phyloP scores from a whole-genome alignment of 441 rosid genomes.

The Populus hybrid region DNA sequence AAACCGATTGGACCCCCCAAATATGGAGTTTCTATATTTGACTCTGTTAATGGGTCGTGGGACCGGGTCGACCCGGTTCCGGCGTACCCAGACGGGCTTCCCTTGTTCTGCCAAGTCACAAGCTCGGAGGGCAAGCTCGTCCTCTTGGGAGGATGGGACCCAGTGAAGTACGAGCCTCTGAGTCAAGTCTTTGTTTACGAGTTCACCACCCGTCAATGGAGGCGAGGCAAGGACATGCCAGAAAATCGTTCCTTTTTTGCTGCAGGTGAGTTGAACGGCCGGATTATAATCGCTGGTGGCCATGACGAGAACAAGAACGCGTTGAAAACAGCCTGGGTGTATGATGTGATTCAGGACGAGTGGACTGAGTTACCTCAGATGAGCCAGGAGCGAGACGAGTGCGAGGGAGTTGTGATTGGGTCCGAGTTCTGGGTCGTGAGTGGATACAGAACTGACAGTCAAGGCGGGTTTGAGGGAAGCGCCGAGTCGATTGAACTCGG shows the following conservation, averaged over 20 bases:
- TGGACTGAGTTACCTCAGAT: slow-evolving; percentile 42
- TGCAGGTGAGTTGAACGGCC: slow-evolving; percentile 26
- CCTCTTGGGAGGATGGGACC: slow-evolving; percentile 56
- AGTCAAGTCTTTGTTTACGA: slow-evolving; percentile 41
- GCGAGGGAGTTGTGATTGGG: slow-evolving; percentile 42
- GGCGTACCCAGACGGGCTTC: slow-evolving; percentile 42
- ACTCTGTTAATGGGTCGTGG: slow-evolving; percentile 36
- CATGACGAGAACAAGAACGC: slow-evolving; percentile 55
- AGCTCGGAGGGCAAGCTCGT: slow-evolving; percentile 46
- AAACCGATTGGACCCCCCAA: slow-evolving; percentile 25
- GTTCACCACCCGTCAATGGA: slow-evolving; percentile 47
- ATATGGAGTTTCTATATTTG: slow-evolving; percentile 39
- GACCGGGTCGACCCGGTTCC: slow-evolving; percentile 36
- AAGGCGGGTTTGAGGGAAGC: slow-evolving; percentile 46
- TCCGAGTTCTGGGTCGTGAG: slow-evolving; percentile 52
- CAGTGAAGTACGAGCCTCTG: slow-evolving; percentile 35
- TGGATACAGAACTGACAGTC: slow-evolving; percentile 48
- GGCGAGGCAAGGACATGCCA: slow-evolving; percentile 42
- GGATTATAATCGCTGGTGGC: slow-evolving; percentile 44
- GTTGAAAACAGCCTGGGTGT: slow-evolving; percentile 43
- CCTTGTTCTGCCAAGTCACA: slow-evolving; percentile 43
- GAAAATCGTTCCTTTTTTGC: slow-evolving; percentile 46
- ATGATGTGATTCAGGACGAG: slow-evolving; percentile 38
- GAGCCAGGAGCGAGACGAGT: slow-evolving; percentile 58
- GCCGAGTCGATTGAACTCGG: slow-evolving; percentile 32